Conservation (phyloP, 2,329 filamentous ascomycete species). For the Pyricularia pennisetigena region DNA sequence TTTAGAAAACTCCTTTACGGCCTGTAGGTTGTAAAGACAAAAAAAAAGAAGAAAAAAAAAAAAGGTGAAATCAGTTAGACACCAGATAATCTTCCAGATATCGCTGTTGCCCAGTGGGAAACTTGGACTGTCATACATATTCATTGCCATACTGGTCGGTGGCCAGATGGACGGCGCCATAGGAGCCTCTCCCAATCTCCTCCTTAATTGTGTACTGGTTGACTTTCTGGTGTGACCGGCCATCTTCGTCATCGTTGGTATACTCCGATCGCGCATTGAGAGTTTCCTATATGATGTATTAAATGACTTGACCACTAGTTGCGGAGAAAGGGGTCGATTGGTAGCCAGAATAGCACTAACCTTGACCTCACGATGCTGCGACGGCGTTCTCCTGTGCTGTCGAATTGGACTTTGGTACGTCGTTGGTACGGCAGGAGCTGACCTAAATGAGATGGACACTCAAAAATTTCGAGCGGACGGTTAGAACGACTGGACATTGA, state of each 20-base stretch:
- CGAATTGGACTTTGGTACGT: slow-evolving; percentile 43
- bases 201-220: slow-evolving; percentile 93
- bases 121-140: slow-evolving; percentile 56
- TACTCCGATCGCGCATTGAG: slow-evolving; percentile 84
- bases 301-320: background rate
- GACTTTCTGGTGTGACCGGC: slow-evolving; percentile 71
- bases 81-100: background rate
- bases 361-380: slow-evolving; percentile 48
- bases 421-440: slow-evolving; percentile 26
- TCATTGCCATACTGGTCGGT: slow-evolving; percentile 84
- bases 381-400: slow-evolving; percentile 48
- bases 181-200: slow-evolving; percentile 94
- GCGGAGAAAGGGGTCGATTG: no score
- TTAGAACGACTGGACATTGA: background rate
- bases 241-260: slow-evolving; percentile 74
- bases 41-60: no score
- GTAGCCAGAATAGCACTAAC: slow-evolving; percentile 20
- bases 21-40: slow-evolving; percentile 47
- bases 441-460: slow-evolving; percentile 22
- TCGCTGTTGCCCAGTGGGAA: background rate
- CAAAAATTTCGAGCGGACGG: background rate
- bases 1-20: slow-evolving; percentile 97
- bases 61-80: background rate
- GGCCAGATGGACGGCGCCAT: slow-evolving; percentile 85
- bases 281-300: slow-evolving; percentile 57